These are phyloP conservation scores for Ceratocystis eucalypticola DNA, from an alignment of 2,329 filamentous ascomycete species.

Conservation along the genomic window DNA sequence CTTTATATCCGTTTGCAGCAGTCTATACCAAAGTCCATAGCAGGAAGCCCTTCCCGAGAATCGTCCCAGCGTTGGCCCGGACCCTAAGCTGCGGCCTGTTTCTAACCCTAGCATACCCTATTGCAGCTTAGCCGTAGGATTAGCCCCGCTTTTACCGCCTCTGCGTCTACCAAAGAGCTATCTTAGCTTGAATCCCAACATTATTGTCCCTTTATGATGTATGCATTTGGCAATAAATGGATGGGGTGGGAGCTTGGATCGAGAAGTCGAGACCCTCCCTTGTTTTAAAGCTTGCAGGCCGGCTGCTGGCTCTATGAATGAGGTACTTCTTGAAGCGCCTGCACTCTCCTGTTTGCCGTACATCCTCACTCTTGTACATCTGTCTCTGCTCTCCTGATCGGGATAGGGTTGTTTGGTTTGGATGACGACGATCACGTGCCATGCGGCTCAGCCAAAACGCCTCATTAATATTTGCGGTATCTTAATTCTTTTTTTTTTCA, in stretches of 20 bases:
- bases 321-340: too few species aligned
- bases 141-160: neutral
- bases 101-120: neutral
- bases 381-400: neutral
- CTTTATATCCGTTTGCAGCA: too few species aligned
- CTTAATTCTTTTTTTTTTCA: neutral
- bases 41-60: too few species aligned
- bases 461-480: neutral
- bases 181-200: neutral
- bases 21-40: too few species aligned
- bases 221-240: neutral
- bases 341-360: too few species aligned
- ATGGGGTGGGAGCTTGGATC: too few species aligned
- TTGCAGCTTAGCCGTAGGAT: neutral
- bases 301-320: too few species aligned
- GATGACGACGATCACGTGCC: conserved; percentile 8
- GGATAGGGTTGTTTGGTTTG: neutral
- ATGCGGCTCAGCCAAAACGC: neutral
- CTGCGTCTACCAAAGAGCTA: neutral
- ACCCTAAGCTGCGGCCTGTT: neutral
- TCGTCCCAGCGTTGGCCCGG: too few species aligned
- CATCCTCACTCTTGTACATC: neutral
- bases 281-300: too few species aligned
- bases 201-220: neutral
- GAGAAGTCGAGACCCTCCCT: too few species aligned